Percentiles rank a stretch among this genome's conserved stretches.
These are phyloP conservation scores for Thelonectria blattea DNA, from an alignment of 2,329 filamentous ascomycete species.

Conservation along the genomic window DNA sequence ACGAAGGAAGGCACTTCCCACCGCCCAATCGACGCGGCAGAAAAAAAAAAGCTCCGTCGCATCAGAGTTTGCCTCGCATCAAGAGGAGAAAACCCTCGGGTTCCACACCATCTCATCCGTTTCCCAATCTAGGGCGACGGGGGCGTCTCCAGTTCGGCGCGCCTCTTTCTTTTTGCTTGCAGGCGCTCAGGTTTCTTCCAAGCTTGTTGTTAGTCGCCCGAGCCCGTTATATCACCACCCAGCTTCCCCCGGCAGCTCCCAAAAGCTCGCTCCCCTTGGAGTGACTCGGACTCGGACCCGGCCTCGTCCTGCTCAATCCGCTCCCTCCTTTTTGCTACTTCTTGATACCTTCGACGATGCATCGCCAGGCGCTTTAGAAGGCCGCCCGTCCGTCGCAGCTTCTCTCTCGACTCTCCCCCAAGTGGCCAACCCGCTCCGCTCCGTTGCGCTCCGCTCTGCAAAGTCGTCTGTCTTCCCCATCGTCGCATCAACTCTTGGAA, in stretches of 20 bases:
- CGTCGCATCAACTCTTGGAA: constrained; percentile 22
- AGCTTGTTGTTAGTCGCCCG: constrained; percentile 37
- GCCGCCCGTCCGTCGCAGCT: constrained; percentile 37
- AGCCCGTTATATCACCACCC: constrained; percentile 38
- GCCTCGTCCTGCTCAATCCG: constrained; percentile 19
- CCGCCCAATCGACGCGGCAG: constrained; percentile 7
- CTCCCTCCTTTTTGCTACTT: constrained; percentile 28
- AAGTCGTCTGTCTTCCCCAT: constrained; percentile 16
- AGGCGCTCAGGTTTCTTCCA: constrained; percentile 2
- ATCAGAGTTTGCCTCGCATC: constrained; percentile 36
- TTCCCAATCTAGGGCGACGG: constrained; percentile 18
- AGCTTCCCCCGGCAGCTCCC: constrained; percentile 21
- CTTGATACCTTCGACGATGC: constrained; percentile 31
- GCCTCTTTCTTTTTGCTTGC: constrained; percentile 28
- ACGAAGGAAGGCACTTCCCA: constrained; percentile 2
- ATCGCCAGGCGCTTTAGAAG: constrained; percentile 35
- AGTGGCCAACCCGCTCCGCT: constrained; percentile 34
- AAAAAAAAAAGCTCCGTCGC: constrained; percentile 20
- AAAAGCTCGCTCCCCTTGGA: constrained; percentile 19
- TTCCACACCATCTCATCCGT: constrained; percentile 31
- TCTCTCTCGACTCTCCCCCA: constrained; percentile 32
- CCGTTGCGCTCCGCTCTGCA: constrained; percentile 28
- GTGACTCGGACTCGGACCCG: constrained; percentile 25
- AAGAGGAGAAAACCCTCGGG: constrained; percentile 31
- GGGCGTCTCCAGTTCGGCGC: constrained; percentile 28